Base-by-base conservation (phyloP, 495 filamentous ascomycete genomes). In the Chaetomium fimeti region DNA sequence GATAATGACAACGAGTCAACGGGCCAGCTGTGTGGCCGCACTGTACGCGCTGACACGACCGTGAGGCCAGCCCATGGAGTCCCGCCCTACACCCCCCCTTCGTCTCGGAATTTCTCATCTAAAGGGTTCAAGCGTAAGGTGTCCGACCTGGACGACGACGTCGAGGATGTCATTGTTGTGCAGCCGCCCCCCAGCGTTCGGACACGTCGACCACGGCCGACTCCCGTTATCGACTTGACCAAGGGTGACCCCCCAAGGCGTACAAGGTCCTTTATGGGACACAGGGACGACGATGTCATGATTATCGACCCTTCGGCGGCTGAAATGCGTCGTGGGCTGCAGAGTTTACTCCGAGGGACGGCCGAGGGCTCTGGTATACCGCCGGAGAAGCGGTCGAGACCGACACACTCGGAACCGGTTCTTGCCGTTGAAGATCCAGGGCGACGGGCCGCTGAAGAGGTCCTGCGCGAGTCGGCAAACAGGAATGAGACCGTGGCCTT, bases 241-340 rank as follows among this genome's bases (percentile, higher is more conserved):
- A 25, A 22, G 18, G 18, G 18, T 51, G n/a, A 62, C 6, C 40
- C n/a, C 12, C 51, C 51, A 4, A 55, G 38, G 24, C 61, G 61
- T 18, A 42, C 18, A 12, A 49, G 18, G 28, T 63, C 53, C 43
- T 40, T 57, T 38, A 28, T 57, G 28, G 55, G 48, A 12, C 15
- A 58, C 29, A 22, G 36, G 5, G 62, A 64, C 18, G 45, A 64
- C 22, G 62, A 64, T 53, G 45, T 64, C n/a, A 59, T 59, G 0
- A 43, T 64, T 18, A 52, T 64, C 3, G 62, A 59, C n/a, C 47
- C 54, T 4, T 55, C 47, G 11, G 43, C 54, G 22, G 55, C 62
- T 9, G 32, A 59, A 24, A 53, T 29, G 5, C 62, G 55, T 22
- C 43, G 36, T n/a, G 5, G 15, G 29, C 2, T 52, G 22, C 54